Evolutionary conservation across 2,329 filamentous ascomycete species (phyloP).

Genomic region (Monosporascus sp.): DNA sequence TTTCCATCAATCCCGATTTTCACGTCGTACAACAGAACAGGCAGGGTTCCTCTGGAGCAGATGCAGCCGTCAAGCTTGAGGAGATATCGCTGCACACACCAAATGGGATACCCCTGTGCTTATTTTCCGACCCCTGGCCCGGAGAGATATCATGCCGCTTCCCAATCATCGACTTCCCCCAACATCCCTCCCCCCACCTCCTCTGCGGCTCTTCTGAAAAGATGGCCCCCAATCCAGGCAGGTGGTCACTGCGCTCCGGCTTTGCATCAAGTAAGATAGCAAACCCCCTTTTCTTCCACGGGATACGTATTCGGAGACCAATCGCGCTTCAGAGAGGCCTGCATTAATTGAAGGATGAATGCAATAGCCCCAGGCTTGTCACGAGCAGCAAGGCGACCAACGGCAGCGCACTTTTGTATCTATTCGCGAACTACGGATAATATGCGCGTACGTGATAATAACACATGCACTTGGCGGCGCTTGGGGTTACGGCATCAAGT

Average conservation of each 20-base stretch:
- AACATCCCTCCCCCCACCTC: too few species aligned
- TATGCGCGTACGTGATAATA: neutral
- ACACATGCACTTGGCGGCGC: neutral
- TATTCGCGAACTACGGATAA: neutral
- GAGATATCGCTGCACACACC: neutral
- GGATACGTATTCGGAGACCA: too few species aligned
- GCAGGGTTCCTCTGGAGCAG: neutral
- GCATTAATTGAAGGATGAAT: too few species aligned
- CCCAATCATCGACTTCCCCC: neutral
- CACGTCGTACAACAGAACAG: neutral
- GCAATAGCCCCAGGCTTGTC: too few species aligned
- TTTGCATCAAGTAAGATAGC: too few species aligned
- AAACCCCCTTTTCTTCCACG: too few species aligned
- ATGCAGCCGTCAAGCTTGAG: neutral
- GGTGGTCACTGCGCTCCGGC: too few species aligned
- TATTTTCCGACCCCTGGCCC: slow-evolving; percentile 19
- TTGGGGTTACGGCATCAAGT: neutral
- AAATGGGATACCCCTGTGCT: slow-evolving; percentile 15
- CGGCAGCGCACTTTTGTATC: neutral
- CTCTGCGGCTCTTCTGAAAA: neutral
- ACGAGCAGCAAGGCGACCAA: too few species aligned
- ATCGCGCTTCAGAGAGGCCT: too few species aligned
- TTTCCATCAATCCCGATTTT: neutral
- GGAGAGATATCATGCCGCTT: slow-evolving; percentile 24
- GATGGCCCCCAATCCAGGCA: neutral